Conservation (phyloP, 2,329 filamentous ascomycete genomes). For the Curvularia sp. region DNA sequence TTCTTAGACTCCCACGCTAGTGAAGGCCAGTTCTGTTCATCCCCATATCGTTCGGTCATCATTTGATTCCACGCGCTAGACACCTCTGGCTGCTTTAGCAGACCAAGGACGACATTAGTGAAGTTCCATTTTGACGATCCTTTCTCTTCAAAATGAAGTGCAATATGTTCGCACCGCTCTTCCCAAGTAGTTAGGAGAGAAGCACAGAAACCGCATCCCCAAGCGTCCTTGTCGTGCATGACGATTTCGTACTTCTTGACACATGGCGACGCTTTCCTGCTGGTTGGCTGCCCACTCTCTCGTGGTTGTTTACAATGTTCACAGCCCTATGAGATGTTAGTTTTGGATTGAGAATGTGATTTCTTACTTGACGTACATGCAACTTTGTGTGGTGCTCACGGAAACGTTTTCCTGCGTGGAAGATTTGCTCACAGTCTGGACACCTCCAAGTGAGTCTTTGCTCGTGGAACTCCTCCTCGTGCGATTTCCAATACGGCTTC, state of each 20-base stretch:
- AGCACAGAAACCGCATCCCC: slow-evolving; percentile 73
- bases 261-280: slow-evolving; percentile 59
- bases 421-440: slow-evolving; percentile 71
- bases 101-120: slow-evolving; percentile 70
- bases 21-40: slow-evolving; percentile 56
- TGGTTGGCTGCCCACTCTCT: slow-evolving; percentile 58
- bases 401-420: slow-evolving; percentile 72
- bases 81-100: slow-evolving; percentile 70
- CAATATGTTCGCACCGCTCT: slow-evolving; percentile 72
- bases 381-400: slow-evolving; percentile 72
- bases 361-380: slow-evolving; percentile 55
- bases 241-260: slow-evolving; percentile 51
- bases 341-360: background rate
- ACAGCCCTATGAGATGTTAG: slow-evolving; percentile 54
- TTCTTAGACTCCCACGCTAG: slow-evolving; percentile 69
- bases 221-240: slow-evolving; percentile 69
- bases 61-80: slow-evolving; percentile 67
- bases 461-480: slow-evolving; percentile 74
- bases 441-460: slow-evolving; percentile 72
- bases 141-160: slow-evolving; percentile 71
- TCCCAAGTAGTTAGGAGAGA: slow-evolving; percentile 68
- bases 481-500: slow-evolving; percentile 73
- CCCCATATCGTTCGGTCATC: slow-evolving; percentile 61
- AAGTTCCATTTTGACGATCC: slow-evolving; percentile 70
- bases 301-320: slow-evolving; percentile 71